phyloP scores from a whole-genome alignment of 2,329 filamentous ascomycete genomes.

The Fusarium irregulare region DNA sequence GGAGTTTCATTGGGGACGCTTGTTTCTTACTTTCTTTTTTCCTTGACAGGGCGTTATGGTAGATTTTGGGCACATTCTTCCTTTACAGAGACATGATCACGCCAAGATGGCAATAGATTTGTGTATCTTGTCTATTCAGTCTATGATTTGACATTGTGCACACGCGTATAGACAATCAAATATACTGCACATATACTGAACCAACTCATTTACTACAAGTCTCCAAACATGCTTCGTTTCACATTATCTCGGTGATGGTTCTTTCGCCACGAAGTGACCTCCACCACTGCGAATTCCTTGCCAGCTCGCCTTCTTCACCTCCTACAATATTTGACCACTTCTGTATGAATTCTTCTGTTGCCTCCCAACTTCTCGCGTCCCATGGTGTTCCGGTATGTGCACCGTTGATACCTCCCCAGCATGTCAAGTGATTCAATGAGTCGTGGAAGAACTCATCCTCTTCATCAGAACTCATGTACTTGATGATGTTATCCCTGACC shows the following conservation, averaged over 20 bases:
- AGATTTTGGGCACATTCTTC: conserved; percentile 33
- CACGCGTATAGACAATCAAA: conserved; percentile 35
- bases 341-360: conserved; percentile 44
- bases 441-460: conserved; percentile 49
- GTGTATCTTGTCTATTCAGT: conserved; percentile 15
- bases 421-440: conserved; percentile 45
- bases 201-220: neutral
- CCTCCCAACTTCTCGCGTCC: conserved; percentile 48
- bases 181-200: conserved; percentile 23
- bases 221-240: neutral
- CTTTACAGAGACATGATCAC: neutral
- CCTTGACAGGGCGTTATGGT: conserved; percentile 35
- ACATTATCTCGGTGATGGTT: conserved; percentile 33
- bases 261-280: conserved; percentile 45
- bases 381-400: conserved; percentile 46
- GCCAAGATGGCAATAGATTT: conserved; percentile 4
- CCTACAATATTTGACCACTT: conserved; percentile 47
- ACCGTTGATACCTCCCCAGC: conserved; percentile 44
- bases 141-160: conserved; percentile 15
- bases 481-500: conserved; percentile 45
- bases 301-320: conserved; percentile 46
- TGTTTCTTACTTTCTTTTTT: conserved; percentile 10
- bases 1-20: conserved; percentile 21
- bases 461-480: conserved; percentile 35
- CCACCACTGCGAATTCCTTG: conserved; percentile 47